Evolutionary conservation across 2,329 filamentous ascomycete species (phyloP), one percentile per base, ranked within the genome.

Genomic region (Stenocarpella maydis): DNA sequence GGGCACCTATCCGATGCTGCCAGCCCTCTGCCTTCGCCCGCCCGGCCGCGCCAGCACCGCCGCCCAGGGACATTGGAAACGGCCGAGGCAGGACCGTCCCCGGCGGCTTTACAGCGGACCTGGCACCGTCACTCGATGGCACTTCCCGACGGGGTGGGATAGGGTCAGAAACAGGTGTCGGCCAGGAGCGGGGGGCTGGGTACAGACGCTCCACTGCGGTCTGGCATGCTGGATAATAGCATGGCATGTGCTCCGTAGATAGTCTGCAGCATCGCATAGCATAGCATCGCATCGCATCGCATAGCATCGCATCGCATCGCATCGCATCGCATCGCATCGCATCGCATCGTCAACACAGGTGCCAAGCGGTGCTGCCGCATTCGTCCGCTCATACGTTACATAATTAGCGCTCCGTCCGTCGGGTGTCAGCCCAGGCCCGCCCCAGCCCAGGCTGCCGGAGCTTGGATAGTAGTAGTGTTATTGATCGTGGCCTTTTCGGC

Each of bases 1-100:
- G 34, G 2, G 6, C 58, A 28, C 58, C 58, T 43, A 28, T 43
- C 58, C 58, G 58, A 37, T 28, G 43, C 41, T 37, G 58, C 28
- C 58, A 37, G 58, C n/a, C n/a, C n/a, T n/a, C n/a, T n/a, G n/a
- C n/a, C n/a, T n/a, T n/a, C n/a, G 24, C 14, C 37, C 41, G 28
- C 58, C 7, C 34, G 58, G 43, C 58, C 43, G 43, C 55, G 41
- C 55, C 19, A 47, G 24, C 28, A 37, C 8, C 37, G 15, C 58
- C 21, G 58, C 19, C 58, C 58, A 34, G 41, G 41, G 58, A n/a
- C 58, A 19, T 43, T 49, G 28, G 45, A 47, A 63, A 63, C 58
- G 58, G 58, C 58, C 58, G 58, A 63, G 58, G 58, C 58, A 63
- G 58, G 58, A 63, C 58, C 58, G 58, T 63, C 43, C 41, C 49